phyloP scores from a whole-genome alignment of 1,284 basidiomycete genomes.

The Schizophyllum amplum region DNA sequence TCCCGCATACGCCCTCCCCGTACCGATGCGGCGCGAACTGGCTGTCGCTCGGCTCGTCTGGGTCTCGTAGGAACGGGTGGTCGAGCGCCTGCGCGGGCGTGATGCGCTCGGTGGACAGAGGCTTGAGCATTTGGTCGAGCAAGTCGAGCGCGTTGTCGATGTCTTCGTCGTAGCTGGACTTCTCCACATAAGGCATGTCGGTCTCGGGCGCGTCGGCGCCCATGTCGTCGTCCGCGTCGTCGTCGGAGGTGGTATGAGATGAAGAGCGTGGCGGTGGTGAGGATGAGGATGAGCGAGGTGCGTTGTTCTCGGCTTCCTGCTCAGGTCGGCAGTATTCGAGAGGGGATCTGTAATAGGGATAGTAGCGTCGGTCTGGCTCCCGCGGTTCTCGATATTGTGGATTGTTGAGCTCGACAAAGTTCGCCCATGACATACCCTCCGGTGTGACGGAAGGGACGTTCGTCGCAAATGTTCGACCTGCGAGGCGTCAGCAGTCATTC shows the following conservation, averaged over 20 bases:
- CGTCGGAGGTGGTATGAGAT: conserved; percentile 9
- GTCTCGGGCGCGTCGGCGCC: conserved; percentile 1
- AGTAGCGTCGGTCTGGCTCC: conserved; percentile 41
- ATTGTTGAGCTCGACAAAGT: conserved; percentile 73
- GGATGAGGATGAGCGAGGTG: conserved; percentile 11
- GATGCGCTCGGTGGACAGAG: conserved; percentile 68
- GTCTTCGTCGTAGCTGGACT: conserved; percentile 36
- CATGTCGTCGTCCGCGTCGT: conserved; percentile 5
- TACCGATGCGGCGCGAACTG: conserved; percentile 59
- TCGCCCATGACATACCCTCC: conserved; percentile 60
- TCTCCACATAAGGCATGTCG: neutral
- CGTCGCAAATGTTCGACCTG: conserved; percentile 80
- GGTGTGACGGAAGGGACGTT: conserved; percentile 73
- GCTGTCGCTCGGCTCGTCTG: conserved; percentile 44
- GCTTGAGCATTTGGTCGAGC: conserved; percentile 61
- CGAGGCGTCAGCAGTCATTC: conserved; percentile 1
- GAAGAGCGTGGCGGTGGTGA: conserved; percentile 23
- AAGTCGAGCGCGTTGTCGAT: conserved; percentile 69
- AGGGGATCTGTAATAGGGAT: conserved; percentile 37
- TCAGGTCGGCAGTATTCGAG: conserved; percentile 14
- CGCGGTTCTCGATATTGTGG: conserved; percentile 59
- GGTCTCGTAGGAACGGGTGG: conserved; percentile 61
- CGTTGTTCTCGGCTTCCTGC: conserved; percentile 9
- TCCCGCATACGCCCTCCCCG: conserved; percentile 54
- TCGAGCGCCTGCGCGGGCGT: conserved; percentile 71